phyloP scores from a whole-genome alignment of 768 basidiomycete species.

The Lactarius deliciosus region DNA sequence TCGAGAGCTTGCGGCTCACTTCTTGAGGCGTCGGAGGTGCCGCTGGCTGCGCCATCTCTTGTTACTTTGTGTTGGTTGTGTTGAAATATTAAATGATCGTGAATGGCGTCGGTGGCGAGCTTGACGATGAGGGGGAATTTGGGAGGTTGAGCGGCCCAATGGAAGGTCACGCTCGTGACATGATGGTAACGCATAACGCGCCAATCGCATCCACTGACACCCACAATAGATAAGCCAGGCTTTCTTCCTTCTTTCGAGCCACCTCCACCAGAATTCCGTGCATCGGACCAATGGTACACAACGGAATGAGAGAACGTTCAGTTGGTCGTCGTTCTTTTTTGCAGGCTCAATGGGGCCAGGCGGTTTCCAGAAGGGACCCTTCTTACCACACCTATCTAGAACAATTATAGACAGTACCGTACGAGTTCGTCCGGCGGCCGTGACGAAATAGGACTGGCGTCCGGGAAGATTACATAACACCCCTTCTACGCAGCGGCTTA shows the following conservation, averaged over 20 bases:
- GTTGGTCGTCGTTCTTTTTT: slow-evolving; percentile 7
- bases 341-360: slow-evolving; percentile 1
- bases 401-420: slow-evolving; percentile 19
- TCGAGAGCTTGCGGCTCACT: slow-evolving; percentile 80
- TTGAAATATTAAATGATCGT: neutral
- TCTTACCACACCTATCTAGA: slow-evolving; percentile 12
- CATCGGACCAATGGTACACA: slow-evolving; percentile 19
- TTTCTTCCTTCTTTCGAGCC: neutral
- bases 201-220: neutral
- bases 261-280: slow-evolving; percentile 16
- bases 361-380: slow-evolving; percentile 16
- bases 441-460: slow-evolving; percentile 17
- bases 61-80: neutral
- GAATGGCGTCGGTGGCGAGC: slow-evolving; percentile 11
- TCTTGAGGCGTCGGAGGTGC: slow-evolving; percentile 84
- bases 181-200: slow-evolving; percentile 8
- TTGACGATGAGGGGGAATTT: slow-evolving; percentile 13
- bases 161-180: slow-evolving; percentile 11
- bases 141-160: slow-evolving; percentile 11
- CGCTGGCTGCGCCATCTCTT: slow-evolving; percentile 32
- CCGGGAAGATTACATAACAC: neutral
- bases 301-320: neutral
- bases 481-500: slow-evolving; percentile 28
- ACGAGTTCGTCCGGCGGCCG: slow-evolving; percentile 7
- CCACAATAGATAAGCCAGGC: neutral